Evolutionary conservation across 2,329 filamentous ascomycete species (phyloP), one percentile per base, ranked within the genome.

Genomic region (Alternaria incomplexa): DNA sequence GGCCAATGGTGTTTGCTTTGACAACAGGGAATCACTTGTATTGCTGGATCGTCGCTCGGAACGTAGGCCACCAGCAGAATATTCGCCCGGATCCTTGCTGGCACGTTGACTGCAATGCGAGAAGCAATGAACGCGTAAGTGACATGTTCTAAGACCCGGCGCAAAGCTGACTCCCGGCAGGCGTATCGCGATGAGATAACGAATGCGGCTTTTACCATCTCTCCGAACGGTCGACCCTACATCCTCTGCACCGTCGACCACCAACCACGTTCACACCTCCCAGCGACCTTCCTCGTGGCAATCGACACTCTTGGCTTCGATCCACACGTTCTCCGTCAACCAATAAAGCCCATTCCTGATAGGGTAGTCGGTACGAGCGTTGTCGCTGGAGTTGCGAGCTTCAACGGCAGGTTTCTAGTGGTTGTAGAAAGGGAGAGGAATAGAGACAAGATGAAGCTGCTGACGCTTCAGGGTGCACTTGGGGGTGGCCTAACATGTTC

Each of bases 221-320:
- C 64, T 7, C 67, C 68, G 36, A 62, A 58, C 13, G 61, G 63
- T 20, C 63, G 25, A 20, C 56, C 61, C 28, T 68, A 73, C 30
- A 59, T 73, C 9, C 62, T 73, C 40, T 69, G 69, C 30, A 65
- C 67, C n/a, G 62, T 68, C 17, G 61, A 70, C 22, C 67, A 70
- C 22, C 65, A 55, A 40, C 63, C 59, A 46, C 69, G 69, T 22
- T 71, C 67, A 9, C 53, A 63, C 23, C 44, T 68, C 23, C 26
- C 61, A 3, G 64, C 57, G 22, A 71, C 59, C n/a, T 73, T 72
- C 51, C 63, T 73, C 15, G 60, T 62, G 8, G 64, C 69, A 6
- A 40, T 73, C 22, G 65, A 60, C 11, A 48, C 32, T 4, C 48
- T 58, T 3, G 32, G 51, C 13, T 47, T 52, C 25, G 59, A 53